These are phyloP conservation scores for Elsinoe ampelina DNA, from an alignment of 2,329 filamentous ascomycete genomes.

Conservation along the genomic window DNA sequence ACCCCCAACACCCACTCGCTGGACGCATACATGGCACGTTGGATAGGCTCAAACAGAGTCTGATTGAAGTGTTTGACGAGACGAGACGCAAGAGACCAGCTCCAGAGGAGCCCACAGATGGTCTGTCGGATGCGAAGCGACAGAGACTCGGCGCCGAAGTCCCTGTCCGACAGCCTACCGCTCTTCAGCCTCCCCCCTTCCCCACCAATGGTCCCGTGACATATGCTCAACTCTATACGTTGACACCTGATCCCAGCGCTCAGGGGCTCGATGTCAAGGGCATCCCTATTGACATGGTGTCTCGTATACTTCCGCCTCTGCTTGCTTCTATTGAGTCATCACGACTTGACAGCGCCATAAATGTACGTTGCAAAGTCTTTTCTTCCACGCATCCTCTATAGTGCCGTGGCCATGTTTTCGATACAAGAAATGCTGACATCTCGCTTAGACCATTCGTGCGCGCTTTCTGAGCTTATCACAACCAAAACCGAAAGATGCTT, in stretches of 20 bases:
- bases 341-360: constrained; percentile 62
- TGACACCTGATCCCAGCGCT: constrained; percentile 66
- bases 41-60: constrained; percentile 69
- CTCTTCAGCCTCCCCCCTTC: constrained; percentile 46
- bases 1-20: constrained; percentile 65
- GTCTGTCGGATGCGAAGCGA: constrained; percentile 69
- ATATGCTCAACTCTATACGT: constrained; percentile 74
- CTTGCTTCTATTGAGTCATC: constrained; percentile 61
- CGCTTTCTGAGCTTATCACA: constrained; percentile 33
- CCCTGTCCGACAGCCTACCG: constrained; percentile 17
- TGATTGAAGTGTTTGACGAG: constrained; percentile 72
- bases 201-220: constrained; percentile 58
- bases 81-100: constrained; percentile 66
- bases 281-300: constrained; percentile 64
- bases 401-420: background rate
- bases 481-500: constrained; percentile 21
- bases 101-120: constrained; percentile 60
- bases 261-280: constrained; percentile 74
- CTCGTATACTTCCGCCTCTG: constrained; percentile 72
- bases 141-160: constrained; percentile 56
- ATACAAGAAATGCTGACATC: constrained; percentile 18
- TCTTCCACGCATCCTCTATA: background rate
- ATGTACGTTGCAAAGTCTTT: constrained; percentile 41
- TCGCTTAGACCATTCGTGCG: constrained; percentile 30
- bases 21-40: constrained; percentile 79